Evolutionary conservation across 164 flowering plant species (phyloP).

Genomic region (Annona squamosa): DNA sequence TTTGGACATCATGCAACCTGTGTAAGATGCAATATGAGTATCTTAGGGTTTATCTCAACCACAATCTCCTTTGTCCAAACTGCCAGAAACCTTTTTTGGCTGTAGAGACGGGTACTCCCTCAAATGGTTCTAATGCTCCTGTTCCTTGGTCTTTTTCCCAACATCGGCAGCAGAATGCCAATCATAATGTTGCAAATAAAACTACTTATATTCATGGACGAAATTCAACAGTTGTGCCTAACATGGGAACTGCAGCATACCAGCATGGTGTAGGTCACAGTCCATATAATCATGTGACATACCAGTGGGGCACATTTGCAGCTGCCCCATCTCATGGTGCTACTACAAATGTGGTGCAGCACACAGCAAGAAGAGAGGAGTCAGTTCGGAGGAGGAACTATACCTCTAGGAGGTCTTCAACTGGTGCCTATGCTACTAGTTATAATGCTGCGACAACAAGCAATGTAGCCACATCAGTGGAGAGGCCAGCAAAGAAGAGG

Average conservation of each 20-base stretch:
- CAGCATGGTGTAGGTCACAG: slow-evolving; percentile 14
- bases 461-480: slow-evolving; percentile 9
- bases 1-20: slow-evolving; percentile 71
- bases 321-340: slow-evolving; percentile 33
- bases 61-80: slow-evolving; percentile 59
- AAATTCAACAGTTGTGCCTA: slow-evolving; percentile 17
- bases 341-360: slow-evolving; percentile 50
- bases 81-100: slow-evolving; percentile 74
- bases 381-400: slow-evolving; percentile 38
- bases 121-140: slow-evolving; percentile 26
- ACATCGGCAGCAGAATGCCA: slow-evolving; percentile 22
- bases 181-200: slow-evolving; percentile 26
- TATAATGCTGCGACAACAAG: slow-evolving; percentile 12
- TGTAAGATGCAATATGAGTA: slow-evolving; percentile 86
- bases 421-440: slow-evolving; percentile 14
- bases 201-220: slow-evolving; percentile 19
- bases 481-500: slow-evolving; percentile 35
- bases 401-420: slow-evolving; percentile 27
- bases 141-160: slow-evolving; percentile 34
- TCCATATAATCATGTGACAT: slow-evolving; percentile 27
- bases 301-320: slow-evolving; percentile 46
- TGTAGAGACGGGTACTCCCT: slow-evolving; percentile 39
- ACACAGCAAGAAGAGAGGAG: slow-evolving; percentile 56
- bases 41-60: slow-evolving; percentile 55
- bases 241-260: slow-evolving; percentile 18